Base-by-base conservation (phyloP, 2,329 filamentous ascomycete genomes). In the Paecilomyces fulvus region DNA sequence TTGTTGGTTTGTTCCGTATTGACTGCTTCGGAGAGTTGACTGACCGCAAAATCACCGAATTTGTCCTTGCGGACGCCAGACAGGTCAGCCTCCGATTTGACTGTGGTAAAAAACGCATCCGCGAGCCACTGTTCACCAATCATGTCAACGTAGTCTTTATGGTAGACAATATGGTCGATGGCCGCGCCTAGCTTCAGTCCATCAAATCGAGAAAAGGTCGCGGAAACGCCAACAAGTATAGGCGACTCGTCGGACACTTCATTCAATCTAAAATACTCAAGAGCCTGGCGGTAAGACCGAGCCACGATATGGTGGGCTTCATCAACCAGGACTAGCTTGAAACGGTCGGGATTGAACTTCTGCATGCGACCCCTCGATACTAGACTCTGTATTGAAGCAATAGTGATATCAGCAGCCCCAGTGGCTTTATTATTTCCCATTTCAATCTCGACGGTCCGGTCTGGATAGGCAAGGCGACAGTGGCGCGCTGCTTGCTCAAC, bases 271-370 rank as follows among this genome's bases (percentile, higher is more conserved):
- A 99, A 95, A 70, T 97, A 84, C n/a, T 81, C 77, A 51, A 99
- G 77, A 0, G 85, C 81, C 48, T 82, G 80, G 59, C 95, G 79
- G 67, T 97, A 97, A 7, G 85, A 84, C 1, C 83, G 80, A 0
- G 94, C 89, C 49, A 96, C 92, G 54, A 97, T 95, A 72, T 99
- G 94, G 70, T 99, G 94, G 3, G 92, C 94, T 73, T 99, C 94
- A 62, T 99, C 94, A 3, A 99, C 92, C 2, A 99, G 80, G 0
- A 99, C 77, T 0, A 99, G 83, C 73, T 99, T 99, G 78, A 92
- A 97, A 7, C 77, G 78, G 0, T 71, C 72, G 0, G 91, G 88
- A 62, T 95, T 83, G 65, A 92, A 97, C 68, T 96, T 96, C 33
- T 72, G 68, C n/a, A 97, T 80, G 1, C 94, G 83, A 54, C 86